Base-by-base conservation (phyloP, 2,329 filamentous ascomycete genomes). In the Penicillium italicum region DNA sequence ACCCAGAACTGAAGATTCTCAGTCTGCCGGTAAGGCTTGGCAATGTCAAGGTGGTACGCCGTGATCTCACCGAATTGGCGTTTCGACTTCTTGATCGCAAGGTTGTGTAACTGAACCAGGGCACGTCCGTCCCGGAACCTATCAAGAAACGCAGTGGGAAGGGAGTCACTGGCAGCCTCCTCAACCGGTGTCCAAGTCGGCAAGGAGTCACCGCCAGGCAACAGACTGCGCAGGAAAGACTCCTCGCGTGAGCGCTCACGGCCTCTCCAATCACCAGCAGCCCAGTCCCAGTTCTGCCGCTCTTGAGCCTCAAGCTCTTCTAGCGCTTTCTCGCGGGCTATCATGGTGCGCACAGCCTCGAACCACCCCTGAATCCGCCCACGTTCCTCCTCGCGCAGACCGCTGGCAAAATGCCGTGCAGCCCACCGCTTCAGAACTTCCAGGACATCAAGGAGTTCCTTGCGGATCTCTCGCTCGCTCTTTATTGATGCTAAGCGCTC, bases 1-100 rank as follows among this genome's bases (percentile, higher is more conserved):
- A 89, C 84, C 93, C 94, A 99, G 79, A 89, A 99, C 38, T 91
- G 85, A 59, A 99, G 80, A 72, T 99, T 99, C 65, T 99, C 94
- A 3, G 92, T 91, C 60, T 87, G 87, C 46, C 94, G 88, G 72
- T 99, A 99, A 0, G 94, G 94, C 75, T 97, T 97, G 57, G 85
- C 87, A 10, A 94, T 93, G 72, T 99, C 91, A n/a, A 86, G 87
- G 72, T 97, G 94, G 73, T 88, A 97, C 10, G 83, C 83, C 55
- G 90, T 91, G 69, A 99, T 97, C 60, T 90, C 85, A 50, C 92
- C 91, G 70, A 97, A 97, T 8, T 89, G 89, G 30, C 90, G 83
- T 69, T 88, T 86, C 22, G 92, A 97, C 70, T 90, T 90, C 68
- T 85, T 85, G 31, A 99, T 89, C 0, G 90, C 85, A 14, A 88